phyloP scores from a whole-genome alignment of 768 basidiomycete genomes.

The Macrolepiota dolichaula region DNA sequence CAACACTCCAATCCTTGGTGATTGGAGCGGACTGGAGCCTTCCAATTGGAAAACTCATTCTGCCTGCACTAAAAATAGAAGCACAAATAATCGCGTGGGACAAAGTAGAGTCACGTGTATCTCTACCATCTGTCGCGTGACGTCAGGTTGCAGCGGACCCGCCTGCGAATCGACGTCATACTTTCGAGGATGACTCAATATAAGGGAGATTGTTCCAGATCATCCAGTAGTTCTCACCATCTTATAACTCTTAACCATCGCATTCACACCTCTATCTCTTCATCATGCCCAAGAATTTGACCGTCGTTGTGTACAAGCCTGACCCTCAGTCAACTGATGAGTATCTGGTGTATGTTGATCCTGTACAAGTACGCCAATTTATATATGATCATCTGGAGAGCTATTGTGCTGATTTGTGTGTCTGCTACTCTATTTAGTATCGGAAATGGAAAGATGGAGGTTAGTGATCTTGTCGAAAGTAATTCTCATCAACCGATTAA shows the following conservation, averaged over 20 bases:
- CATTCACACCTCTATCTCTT: conserved; percentile 1
- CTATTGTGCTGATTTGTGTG: conserved; percentile 12
- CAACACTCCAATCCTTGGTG: neutral
- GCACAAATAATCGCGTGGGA: neutral
- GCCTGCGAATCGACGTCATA: conserved; percentile 23
- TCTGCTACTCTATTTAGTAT: conserved; percentile 43
- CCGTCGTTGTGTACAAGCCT: conserved; percentile 80
- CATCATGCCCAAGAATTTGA: conserved; percentile 45
- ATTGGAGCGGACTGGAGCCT: neutral
- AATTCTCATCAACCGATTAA: conserved; percentile 12
- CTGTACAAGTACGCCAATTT: conserved; percentile 47
- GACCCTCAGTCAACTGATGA: conserved; percentile 69
- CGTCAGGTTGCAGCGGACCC: conserved; percentile 17
- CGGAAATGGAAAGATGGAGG: conserved; percentile 82
- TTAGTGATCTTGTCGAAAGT: conserved; percentile 31
- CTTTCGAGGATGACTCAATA: conserved; percentile 14
- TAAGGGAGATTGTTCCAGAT: neutral
- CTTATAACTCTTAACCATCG: conserved; percentile 4
- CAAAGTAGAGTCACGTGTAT: neutral
- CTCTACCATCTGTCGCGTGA: conserved; percentile 20
- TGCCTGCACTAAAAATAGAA: neutral
- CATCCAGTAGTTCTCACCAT: conserved; percentile 1
- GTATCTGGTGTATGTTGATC: conserved; percentile 67
- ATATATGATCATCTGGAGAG: neutral
- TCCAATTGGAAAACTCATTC: neutral